Evolutionary conservation across 331 rosid species (phyloP).

Genomic region (Stylosanthes scabra): DNA sequence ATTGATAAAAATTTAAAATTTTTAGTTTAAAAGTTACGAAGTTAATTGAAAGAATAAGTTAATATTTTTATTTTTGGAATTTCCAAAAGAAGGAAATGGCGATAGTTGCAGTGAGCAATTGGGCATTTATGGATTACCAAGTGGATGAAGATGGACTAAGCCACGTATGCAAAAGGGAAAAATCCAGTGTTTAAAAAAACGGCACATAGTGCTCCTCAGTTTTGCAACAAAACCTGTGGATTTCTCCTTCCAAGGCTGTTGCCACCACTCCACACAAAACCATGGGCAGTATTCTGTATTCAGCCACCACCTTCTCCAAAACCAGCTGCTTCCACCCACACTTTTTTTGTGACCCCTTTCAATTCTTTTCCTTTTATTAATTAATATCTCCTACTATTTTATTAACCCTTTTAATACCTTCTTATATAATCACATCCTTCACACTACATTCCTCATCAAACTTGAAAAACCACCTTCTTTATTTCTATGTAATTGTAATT

Average conservation of each 20-base stretch:
- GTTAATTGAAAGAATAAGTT: too few relatives aligned
- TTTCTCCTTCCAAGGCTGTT: slow-evolving; percentile 32
- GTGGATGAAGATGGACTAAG: not conserved
- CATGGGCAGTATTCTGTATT: slow-evolving; percentile 85
- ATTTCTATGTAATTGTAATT: not conserved
- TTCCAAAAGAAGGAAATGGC: too few relatives aligned
- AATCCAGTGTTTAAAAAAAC: not conserved
- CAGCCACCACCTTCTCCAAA: slow-evolving; percentile 45
- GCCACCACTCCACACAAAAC: slow-evolving; percentile 54
- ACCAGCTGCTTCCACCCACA: slow-evolving; percentile 61
- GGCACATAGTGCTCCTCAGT: slow-evolving; percentile 43
- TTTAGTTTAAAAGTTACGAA: too few relatives aligned
- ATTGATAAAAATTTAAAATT: too few relatives aligned
- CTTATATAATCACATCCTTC: slow-evolving; percentile 16
- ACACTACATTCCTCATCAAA: not conserved
- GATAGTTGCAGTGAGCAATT: too few relatives aligned
- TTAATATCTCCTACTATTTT: too few relatives aligned
- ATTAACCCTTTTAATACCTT: not conserved
- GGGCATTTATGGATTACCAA: not conserved
- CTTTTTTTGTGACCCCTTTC: slow-evolving; percentile 29
- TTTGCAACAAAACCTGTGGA: slow-evolving; percentile 68
- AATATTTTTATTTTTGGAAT: too few relatives aligned
- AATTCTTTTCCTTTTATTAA: too few relatives aligned
- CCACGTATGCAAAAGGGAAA: slow-evolving; percentile 12
- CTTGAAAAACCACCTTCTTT: not conserved